Evolutionary conservation across 345 rosid species (phyloP).

Genomic region (Viola odorata): DNA sequence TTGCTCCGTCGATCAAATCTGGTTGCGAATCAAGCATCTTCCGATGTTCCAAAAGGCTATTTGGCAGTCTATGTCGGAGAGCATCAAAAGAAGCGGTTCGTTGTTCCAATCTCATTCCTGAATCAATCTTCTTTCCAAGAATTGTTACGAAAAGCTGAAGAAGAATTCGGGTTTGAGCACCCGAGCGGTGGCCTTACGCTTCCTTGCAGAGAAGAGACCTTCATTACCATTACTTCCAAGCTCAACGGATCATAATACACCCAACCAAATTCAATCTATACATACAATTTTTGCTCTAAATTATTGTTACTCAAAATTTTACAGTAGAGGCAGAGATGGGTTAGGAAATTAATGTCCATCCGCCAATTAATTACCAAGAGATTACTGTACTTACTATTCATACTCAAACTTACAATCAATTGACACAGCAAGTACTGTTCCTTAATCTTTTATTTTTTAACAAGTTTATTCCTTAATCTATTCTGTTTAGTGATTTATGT

Average conservation of each 20-base stretch:
- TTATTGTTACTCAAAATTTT: no score
- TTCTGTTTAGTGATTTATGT: no score
- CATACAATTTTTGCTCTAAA: no score
- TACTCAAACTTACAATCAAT: no score
- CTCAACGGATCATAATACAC: constrained; percentile 10
- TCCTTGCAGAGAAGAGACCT: constrained; percentile 45
- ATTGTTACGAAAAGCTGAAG: constrained; percentile 39
- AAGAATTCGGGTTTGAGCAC: constrained; percentile 48
- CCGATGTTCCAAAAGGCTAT: constrained; percentile 10
- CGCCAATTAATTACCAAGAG: no score
- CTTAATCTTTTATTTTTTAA: no score
- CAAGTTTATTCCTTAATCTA: no score
- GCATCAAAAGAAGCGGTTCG: constrained; percentile 33
- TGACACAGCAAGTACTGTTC: no score
- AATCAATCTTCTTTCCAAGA: constrained; percentile 39
- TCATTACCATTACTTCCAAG: constrained; percentile 34
- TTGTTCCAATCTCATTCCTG: constrained; percentile 41
- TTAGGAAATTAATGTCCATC: no score
- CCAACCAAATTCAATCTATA: neutral
- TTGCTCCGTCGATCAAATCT: constrained; percentile 1
- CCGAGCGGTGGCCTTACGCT: constrained; percentile 52
- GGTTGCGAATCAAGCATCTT: neutral
- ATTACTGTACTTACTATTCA: no score
- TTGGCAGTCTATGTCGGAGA: constrained; percentile 56
- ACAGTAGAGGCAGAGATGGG: no score